Base-by-base conservation (phyloP, 2,329 filamentous ascomycete species). In the Fusarium bactridioides region DNA sequence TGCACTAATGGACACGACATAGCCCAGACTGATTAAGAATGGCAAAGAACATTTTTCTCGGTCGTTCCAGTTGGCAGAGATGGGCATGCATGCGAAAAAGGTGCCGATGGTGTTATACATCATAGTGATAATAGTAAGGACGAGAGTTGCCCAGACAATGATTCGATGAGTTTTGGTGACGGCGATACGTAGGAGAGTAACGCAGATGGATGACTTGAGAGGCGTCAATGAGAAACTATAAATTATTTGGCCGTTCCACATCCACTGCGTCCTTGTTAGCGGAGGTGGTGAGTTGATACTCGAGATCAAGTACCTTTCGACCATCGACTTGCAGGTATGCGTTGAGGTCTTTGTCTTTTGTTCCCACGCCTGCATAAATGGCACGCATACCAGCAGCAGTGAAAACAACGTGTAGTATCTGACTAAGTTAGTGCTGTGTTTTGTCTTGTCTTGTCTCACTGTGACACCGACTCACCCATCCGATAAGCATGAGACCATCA, bases 121-220 rank as follows among this genome's bases (percentile, higher is more conserved):
- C 19, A 3, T 63, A 1, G 64, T 69, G 37, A 74, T 27, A 3
- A 55, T 35, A 0, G 68, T 57, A 16, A 58, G 48, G 18, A 48
- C 18, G 10, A 74, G 59, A 4, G 61, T 72, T 2, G 16, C 7
- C 71, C 72, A 74, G 8, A 74, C 27, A 21, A 74, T 61, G 4
- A 48, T 57, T 7, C 71, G 68, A 13, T 74, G 71, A 4, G 25
- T n/a, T 11, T 48, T 69, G 3, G 27, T 44, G 5, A 74, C 61
- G 5, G 72, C 68, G 12, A 74, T 74, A 2, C 72, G 71, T 7
- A 74, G 50, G 1, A 74, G 51, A 1, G 61, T 74, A 13, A 70
- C 41, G 23, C 72, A 74, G 40, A 74, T 74, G 3, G 71, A 66
- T 3, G 45, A 10, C n/a, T 74, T 74, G 15, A 74, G 60, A n/a